Evolutionary conservation across 192 early-diverging fungal genomes (phyloP), one percentile per base, ranked within the genome.

Genomic region (Gaertneriomyces sp.): DNA sequence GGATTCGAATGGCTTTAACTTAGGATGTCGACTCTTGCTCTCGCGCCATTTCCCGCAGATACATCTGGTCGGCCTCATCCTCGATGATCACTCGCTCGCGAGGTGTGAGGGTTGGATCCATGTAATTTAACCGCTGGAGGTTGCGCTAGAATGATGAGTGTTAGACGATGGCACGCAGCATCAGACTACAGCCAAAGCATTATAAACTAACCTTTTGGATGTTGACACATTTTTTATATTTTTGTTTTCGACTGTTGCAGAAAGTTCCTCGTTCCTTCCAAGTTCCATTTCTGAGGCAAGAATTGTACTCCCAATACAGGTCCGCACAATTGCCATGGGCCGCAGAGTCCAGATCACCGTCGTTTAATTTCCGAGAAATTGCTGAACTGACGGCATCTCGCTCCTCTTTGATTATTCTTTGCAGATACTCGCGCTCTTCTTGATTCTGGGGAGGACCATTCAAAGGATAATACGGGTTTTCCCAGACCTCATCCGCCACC

Each of bases 391-490:
- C 14, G 5, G 64, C 41, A 20, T 7, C 43, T 4, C 64, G 64
- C 41, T 68, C 66, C 7, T 44, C 12, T 20, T 33, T 12, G 49
- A 68, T 68, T 5, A 68, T 6, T 25, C 25, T 4, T 38, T 44
- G 44, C 45, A 68, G 66, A 12, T 52, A 33, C 17, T 16, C 46
- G 25, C 57, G 55, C 49, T 68, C 66, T 6, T n/a, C 57, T 5
- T 55, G 57, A 12, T 55, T 68, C 19, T 52, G 7, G 46, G 66
- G 66, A 10, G 66, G 66, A 7, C 66, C 66, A 20, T 43, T 43
- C 45, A 68, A 58, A 12, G 66, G 66, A 58, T 68, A 42, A 49
- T 68, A 68, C 2, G 66, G 66, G 49, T 68, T 68, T 58, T 68
- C 66, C 66, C 66, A 68, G 50, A 68, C 66, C 41, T 33, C 39